Evolutionary conservation across 1,139 yeast species (phyloP).

Genomic region (Taphrina confusa): DNA sequence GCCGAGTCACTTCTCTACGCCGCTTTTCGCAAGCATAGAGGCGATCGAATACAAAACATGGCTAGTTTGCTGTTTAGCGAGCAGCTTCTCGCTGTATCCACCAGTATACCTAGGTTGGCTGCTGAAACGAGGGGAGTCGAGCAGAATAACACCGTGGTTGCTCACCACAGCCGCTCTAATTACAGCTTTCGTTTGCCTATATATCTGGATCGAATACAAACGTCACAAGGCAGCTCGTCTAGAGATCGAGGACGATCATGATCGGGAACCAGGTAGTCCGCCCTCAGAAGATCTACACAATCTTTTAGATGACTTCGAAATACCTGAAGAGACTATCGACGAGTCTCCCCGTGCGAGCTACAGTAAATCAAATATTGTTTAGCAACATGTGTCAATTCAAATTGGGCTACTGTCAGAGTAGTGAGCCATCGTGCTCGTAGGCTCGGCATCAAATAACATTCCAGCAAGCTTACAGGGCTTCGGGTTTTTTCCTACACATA

Average conservation of each 20-base stretch:
- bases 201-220: conserved; percentile 23
- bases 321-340: not conserved
- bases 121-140: conserved; percentile 28
- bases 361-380: not conserved
- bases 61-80: conserved; percentile 13
- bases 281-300: not conserved
- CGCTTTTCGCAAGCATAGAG: conserved; percentile 32
- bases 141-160: conserved; percentile 25
- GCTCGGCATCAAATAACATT: no score
- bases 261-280: not conserved
- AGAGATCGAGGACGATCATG: not conserved
- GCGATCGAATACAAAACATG: conserved; percentile 12
- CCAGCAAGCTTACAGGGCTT: no score
- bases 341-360: not conserved
- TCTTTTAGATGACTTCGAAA: not conserved
- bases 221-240: conserved; percentile 15
- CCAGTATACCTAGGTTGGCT: conserved; percentile 33
- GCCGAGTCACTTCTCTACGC: conserved; percentile 36
- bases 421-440: no score
- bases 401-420: no score
- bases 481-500: no score
- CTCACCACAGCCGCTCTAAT: conserved; percentile 20
- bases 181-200: conserved; percentile 19
- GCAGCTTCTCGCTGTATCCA: conserved; percentile 16
- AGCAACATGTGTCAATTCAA: no score